Base-by-base conservation (phyloP, 257 asterid species). In the Gardenia jasminoides region DNA sequence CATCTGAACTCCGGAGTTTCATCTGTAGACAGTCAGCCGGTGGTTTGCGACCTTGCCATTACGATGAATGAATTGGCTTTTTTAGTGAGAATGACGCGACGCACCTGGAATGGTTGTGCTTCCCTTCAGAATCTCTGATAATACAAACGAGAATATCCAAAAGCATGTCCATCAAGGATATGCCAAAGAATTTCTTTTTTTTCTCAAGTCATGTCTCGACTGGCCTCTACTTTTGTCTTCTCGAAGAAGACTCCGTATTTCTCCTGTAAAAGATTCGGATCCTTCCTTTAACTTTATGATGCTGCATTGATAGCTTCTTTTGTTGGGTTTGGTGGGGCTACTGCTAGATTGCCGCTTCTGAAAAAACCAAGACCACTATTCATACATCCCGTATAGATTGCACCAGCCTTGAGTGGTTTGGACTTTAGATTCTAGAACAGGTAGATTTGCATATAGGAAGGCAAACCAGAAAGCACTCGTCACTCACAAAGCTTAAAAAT, bases 401-500 rank as follows among this genome's bases (percentile, higher is more conserved):
- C 41, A 30, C 64, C 46, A 52, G 26, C 4, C 19, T 43, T 46
- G 58, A 70, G 75, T 8, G 12, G 61, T 16, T n/a, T 26, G 46
- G 12, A 22, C 2, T 58, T n/a, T 26, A 71, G 28, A 58, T 8
- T 58, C 28, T 58, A 58, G 75, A n/a, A 26, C 61, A 1, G 30
- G 3, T 8, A 26, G 20, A 7, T 30, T 52, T 48, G 30, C 50
- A 20, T 31, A 52, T 11, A n/a, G 68, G 19, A 76, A 58, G 39
- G 72, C 62, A 44, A 61, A 7, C 56, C n/a, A 19, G 47, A 56
- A n/a, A 56, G 12, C 8, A 12, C 43, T 36, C 16, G 70, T 52
- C 70, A 48, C 48, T 48, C 43, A 3, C 44, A 17, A 70, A 76
- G 61, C 77, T 56, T 77, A 73, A 80, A 36, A 70, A 39, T 69